A percentile compares a stretch with the other conserved stretches of the same genome.
These are phyloP conservation scores for Grifola frondosa DNA, from an alignment of 1,284 basidiomycete genomes.

Conservation along the genomic window DNA sequence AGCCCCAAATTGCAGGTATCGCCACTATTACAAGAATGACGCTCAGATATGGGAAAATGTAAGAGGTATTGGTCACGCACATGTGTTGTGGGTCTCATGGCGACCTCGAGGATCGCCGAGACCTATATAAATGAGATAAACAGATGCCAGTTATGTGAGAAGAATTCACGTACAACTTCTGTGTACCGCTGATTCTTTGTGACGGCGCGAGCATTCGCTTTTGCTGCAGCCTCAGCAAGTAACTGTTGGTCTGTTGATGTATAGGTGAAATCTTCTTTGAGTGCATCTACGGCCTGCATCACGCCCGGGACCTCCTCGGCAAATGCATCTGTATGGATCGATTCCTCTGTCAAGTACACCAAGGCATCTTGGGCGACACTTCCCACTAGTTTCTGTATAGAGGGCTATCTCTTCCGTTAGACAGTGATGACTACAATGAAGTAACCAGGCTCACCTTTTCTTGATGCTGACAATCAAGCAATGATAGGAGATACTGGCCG, in stretches of 20 bases:
- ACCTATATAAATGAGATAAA: slow-evolving; percentile 41
- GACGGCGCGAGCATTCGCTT: slow-evolving; percentile 40
- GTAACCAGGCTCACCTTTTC: slow-evolving; percentile 65
- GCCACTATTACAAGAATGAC: slow-evolving; percentile 61
- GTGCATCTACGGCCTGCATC: slow-evolving; percentile 42
- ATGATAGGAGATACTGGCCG: slow-evolving; percentile 63
- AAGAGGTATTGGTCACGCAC: slow-evolving; percentile 40
- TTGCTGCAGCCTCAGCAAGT: slow-evolving; percentile 42
- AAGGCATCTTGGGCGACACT: slow-evolving; percentile 72
- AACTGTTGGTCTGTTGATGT: slow-evolving; percentile 44
- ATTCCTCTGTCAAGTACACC: slow-evolving; percentile 59
- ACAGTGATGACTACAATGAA: background rate
- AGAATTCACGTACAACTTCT: slow-evolving; percentile 43
- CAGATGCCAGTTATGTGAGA: background rate
- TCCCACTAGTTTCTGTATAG: slow-evolving; percentile 85
- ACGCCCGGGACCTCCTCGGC: slow-evolving; percentile 46
- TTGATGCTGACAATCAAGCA: slow-evolving; percentile 87
- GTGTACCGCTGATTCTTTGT: slow-evolving; percentile 47
- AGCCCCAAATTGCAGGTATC: slow-evolving; percentile 80
- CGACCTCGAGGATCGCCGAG: slow-evolving; percentile 66
- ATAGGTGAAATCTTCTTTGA: slow-evolving; percentile 50
- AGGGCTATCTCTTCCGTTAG: slow-evolving; percentile 55
- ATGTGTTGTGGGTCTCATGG: slow-evolving; percentile 67
- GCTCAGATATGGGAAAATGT: slow-evolving; percentile 6
- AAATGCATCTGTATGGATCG: slow-evolving; percentile 60